phyloP scores from a whole-genome alignment of 352 stramenopile species.

The Phytophthora litchii region DNA sequence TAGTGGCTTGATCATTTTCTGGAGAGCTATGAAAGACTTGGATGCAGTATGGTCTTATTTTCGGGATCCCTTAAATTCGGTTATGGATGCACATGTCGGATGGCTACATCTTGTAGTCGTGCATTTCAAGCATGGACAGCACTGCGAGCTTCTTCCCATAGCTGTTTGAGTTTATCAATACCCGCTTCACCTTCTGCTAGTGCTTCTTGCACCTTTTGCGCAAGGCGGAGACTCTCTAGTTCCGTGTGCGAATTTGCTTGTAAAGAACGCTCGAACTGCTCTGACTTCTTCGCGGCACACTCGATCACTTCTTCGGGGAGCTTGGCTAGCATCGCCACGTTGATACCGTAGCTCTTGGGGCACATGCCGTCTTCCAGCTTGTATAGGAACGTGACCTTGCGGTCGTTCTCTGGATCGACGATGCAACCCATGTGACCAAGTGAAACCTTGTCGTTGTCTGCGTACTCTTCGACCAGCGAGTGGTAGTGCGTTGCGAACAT shows the following conservation, averaged over 20 bases:
- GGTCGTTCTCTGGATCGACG: conserved; percentile 79
- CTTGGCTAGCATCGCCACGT: conserved; percentile 97
- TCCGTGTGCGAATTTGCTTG: conserved; percentile 44
- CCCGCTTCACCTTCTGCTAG: conserved; percentile 41
- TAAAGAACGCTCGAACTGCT: conserved; percentile 88
- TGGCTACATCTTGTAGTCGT: conserved; percentile 18
- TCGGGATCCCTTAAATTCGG: conserved; percentile 24
- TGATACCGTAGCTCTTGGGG: conserved; percentile 99
- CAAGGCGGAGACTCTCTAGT: conserved; percentile 27
- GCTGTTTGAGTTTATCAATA: conserved; percentile 36
- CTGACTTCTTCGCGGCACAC: conserved; percentile 90
- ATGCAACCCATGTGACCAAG: conserved; percentile 87
- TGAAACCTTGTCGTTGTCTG: conserved; percentile 59
- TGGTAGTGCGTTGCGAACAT: conserved; percentile 99
- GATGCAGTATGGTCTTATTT: conserved; percentile 12
- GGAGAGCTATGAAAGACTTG: conserved; percentile 2
- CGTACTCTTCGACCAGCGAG: conserved; percentile 92
- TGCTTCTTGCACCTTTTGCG: conserved; percentile 28
- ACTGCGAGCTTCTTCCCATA: conserved; percentile 37
- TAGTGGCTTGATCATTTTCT: conserved; percentile 28
- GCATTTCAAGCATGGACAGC: conserved; percentile 11
- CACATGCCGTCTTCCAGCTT: conserved; percentile 96
- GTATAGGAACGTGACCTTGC: conserved; percentile 99
- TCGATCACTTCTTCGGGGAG: conserved; percentile 96
- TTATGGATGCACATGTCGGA: conserved; percentile 18